Base-by-base conservation (phyloP, 176 grass and related monocot species). In the Cenchrus purpureus region DNA sequence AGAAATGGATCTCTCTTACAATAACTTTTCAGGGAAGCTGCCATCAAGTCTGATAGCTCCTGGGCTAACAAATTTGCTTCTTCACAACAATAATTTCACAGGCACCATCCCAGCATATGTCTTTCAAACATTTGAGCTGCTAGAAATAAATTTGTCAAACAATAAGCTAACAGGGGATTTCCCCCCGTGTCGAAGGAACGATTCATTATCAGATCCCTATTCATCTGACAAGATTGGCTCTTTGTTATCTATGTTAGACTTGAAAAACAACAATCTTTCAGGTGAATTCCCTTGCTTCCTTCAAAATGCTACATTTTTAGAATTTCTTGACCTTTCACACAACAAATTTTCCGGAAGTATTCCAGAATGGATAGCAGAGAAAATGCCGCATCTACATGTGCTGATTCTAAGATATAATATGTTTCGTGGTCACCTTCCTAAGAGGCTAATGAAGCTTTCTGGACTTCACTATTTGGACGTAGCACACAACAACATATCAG, bases 341-440 rank as follows among this genome's bases (percentile, higher is more conserved):
- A 93, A 90, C 25, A 73, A 55, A 1, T 85, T 93, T 22, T 81
- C 75, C 13, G 88, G 88, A 28, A 69, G 3, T 13, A 32, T 93
- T 11, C 91, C 84, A 43, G 7, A 19, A 40, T 90, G 84, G 88
- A 82, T 93, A 44, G 56, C 70, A 28, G 54, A 81, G 9, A 20
- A 68, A 66, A 32, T 73, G 49, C 37, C 19, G n/a, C n/a, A n/a
- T n/a, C 44, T 0, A 45, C 6, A n/a, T 85, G 50, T 90, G 31
- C 10, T 93, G 4, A 54, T 51, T 55, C 79, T 93, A 48, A 51
- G 81, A 37, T 93, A 72, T 0, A 91, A 94, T 71, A 84, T 79
- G 67, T 88, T 94, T 52, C 48, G 0, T 17, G 88, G 86, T 4
- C 44, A 19, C 40, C 74, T 94, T 60, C 91, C 88, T 28, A 71